These are phyloP conservation scores for Yamadazyma aaseri DNA, from an alignment of 1,139 yeast genomes.

Conservation along the genomic window DNA sequence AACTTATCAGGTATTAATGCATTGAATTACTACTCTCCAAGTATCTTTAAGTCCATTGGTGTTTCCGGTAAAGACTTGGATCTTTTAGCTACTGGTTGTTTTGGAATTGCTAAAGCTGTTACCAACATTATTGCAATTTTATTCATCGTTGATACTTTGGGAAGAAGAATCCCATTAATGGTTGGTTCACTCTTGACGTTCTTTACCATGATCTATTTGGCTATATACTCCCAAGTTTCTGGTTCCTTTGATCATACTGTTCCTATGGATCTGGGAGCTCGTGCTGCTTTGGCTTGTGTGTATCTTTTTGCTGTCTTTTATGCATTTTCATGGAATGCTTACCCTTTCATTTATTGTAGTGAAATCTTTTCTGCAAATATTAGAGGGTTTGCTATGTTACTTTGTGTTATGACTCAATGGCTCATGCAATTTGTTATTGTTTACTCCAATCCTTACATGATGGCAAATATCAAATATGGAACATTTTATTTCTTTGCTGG, in stretches of 20 bases:
- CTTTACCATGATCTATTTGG: slow-evolving; percentile 48
- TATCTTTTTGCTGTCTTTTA: slow-evolving; percentile 48
- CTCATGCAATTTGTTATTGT: slow-evolving; percentile 44
- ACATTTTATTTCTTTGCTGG: slow-evolving; percentile 42
- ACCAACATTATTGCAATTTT: slow-evolving; percentile 11
- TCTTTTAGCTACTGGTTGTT: slow-evolving; percentile 34
- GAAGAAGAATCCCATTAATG: slow-evolving; percentile 31
- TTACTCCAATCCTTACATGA: slow-evolving; percentile 37
- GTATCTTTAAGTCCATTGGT: slow-evolving; percentile 14
- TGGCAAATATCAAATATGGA: slow-evolving; percentile 38
- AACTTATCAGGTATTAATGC: slow-evolving; percentile 22
- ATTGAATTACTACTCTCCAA: slow-evolving; percentile 28
- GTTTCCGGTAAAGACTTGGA: slow-evolving; percentile 10
- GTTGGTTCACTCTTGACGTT: slow-evolving; percentile 41
- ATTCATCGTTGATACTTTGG: slow-evolving; percentile 12
- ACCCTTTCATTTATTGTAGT: slow-evolving; percentile 44
- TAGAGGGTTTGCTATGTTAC: slow-evolving; percentile 43
- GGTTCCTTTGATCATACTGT: slow-evolving; percentile 36
- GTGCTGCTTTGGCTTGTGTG: slow-evolving; percentile 43
- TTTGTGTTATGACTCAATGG: slow-evolving; percentile 45
- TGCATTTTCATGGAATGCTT: slow-evolving; percentile 47
- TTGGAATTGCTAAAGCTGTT: slow-evolving; percentile 15
- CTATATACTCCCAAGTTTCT: slow-evolving; percentile 34
- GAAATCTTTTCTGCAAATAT: slow-evolving; percentile 44
- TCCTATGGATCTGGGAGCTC: slow-evolving; percentile 39